Evolutionary conservation across 352 stramenopile species (phyloP).

Genomic region (Globisporangium carolinianum): DNA sequence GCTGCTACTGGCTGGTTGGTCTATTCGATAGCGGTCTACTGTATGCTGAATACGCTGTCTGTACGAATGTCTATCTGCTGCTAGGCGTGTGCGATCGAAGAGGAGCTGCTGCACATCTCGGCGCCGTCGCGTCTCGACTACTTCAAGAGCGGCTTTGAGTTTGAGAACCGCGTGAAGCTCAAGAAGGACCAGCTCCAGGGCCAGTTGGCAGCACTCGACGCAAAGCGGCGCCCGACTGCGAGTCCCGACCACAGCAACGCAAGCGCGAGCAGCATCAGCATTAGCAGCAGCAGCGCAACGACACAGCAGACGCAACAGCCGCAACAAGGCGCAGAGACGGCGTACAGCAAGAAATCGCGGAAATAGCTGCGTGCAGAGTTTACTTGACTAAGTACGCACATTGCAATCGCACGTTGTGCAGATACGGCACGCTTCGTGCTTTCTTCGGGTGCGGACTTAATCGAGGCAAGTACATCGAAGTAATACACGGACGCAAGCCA

Average conservation of each 20-base stretch:
- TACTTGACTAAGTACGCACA: too few species aligned
- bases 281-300: constrained; percentile 1
- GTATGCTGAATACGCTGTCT: too few species aligned
- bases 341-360: constrained; percentile 53
- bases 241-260: constrained; percentile 31
- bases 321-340: constrained; percentile 11
- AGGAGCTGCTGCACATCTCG: constrained; percentile 86
- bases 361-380: constrained; percentile 17
- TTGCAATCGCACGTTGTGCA: too few species aligned
- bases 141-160: constrained; percentile 89
- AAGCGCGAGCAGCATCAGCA: constrained; percentile 13
- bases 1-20: neutral
- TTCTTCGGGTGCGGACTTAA: too few species aligned
- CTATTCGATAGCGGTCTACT: too few species aligned
- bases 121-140: constrained; percentile 84
- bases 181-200: constrained; percentile 87
- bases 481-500: too few species aligned
- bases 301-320: constrained; percentile 8
- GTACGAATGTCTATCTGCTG: neutral
- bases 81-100: constrained; percentile 83
- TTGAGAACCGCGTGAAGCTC: constrained; percentile 86
- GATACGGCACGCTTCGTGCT: too few species aligned
- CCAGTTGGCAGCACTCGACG: constrained; percentile 70
- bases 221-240: constrained; percentile 55
- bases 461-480: too few species aligned